These are phyloP conservation scores for Nakazawaea populi DNA, from an alignment of 805 yeast species.

Conservation along the genomic window DNA sequence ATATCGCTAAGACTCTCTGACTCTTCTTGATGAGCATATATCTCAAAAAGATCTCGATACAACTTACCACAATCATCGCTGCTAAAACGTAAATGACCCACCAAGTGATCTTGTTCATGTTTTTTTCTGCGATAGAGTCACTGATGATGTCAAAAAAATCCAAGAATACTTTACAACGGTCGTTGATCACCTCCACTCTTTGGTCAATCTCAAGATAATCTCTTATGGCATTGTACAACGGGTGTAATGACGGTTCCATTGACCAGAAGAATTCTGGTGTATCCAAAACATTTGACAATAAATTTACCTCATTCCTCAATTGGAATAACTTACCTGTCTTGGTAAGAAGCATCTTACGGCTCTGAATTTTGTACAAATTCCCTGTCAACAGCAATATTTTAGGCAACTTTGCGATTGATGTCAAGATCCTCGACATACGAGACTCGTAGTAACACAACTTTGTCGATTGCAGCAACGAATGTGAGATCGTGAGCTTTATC, in stretches of 20 bases:
- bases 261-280: slow-evolving; percentile 98
- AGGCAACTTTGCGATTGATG: slow-evolving; percentile 84
- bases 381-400: slow-evolving; percentile 89
- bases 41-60: slow-evolving; percentile 62
- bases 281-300: slow-evolving; percentile 85
- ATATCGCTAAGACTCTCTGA: not conserved
- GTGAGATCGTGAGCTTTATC: slow-evolving; percentile 87
- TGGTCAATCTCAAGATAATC: slow-evolving; percentile 94
- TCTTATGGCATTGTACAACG: slow-evolving; percentile 80
- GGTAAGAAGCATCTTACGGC: slow-evolving; percentile 75
- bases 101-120: slow-evolving; percentile 88
- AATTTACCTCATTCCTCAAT: slow-evolving; percentile 86
- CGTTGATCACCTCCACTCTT: slow-evolving; percentile 88
- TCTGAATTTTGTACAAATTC: slow-evolving; percentile 58
- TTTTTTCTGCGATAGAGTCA: slow-evolving; percentile 89
- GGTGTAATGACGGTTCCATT: slow-evolving; percentile 90
- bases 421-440: slow-evolving; percentile 77
- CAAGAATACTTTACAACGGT: slow-evolving; percentile 86
- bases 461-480: slow-evolving; percentile 95
- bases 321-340: slow-evolving; percentile 90
- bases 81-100: slow-evolving; percentile 81
- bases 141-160: slow-evolving; percentile 91
- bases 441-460: slow-evolving; percentile 89
- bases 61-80: slow-evolving; percentile 70
- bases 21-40: slow-evolving; percentile 36